Base-by-base conservation (phyloP, 2,329 filamentous ascomycete species). In the Phyllosticta paracitricarpa region DNA sequence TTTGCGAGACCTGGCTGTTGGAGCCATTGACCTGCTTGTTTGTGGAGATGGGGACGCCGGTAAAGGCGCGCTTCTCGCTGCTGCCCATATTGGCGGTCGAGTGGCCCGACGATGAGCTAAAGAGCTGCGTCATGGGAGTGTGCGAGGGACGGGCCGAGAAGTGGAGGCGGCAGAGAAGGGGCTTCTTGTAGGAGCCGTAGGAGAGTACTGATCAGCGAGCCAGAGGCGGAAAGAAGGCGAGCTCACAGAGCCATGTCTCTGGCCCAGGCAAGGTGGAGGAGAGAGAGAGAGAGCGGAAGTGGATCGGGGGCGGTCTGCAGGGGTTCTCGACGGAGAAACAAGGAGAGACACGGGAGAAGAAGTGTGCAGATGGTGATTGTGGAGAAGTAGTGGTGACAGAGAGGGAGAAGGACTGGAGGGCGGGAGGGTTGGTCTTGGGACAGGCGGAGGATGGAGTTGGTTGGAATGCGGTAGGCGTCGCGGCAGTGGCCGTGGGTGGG, bases 1-100 rank as follows among this genome's bases (percentile, higher is more conserved):
- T 84, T 65, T 85, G 82, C 51, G 82, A 83, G 62, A 85, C 77
- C 68, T 85, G 82, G 66, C 73, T 75, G 70, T 79, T 79, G 65
- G 78, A 77, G 64, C 74, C 74, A 68, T 77, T 78, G 69, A 77
- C 70, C 58, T 76, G 75, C 69, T 76, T 76, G 70, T 81, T 81
- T 59, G 72, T 71, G 57, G 74, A 75, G 63, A 78, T 67, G 63
- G 74, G 71, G 62, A 75, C 68, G 69, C 78, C 78, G 62, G 76
- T 77, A 69, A 80, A 80, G 68, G 76, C 74, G 64, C 78, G 74
- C 73, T 80, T 80, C 69, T 78, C 76, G 52, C 73, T 67, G 70
- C 74, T 70, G 22, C 51, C 35, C 63, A 67, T 68, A 64, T 72
- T 65, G 64, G 71, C 68, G 64, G 68, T 68, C 64, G 73, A 66